Percentiles rank a stretch among this genome's conserved stretches.
These are phyloP conservation scores for Xenosphaeropsis pyriputrescens DNA, from an alignment of 2,329 filamentous ascomycete species.

Conservation along the genomic window DNA sequence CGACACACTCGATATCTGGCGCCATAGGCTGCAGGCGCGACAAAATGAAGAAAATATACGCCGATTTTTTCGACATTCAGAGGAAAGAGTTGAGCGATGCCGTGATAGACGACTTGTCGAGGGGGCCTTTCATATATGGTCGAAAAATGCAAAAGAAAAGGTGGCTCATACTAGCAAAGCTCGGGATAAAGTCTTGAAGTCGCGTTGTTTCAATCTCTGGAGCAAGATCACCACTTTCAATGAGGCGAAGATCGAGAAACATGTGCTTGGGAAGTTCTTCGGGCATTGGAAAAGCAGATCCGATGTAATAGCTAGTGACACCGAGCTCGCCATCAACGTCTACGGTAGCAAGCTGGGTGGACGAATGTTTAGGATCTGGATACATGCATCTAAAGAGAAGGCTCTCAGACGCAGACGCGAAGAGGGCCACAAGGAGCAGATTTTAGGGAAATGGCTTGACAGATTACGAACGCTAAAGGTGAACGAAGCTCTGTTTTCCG, in stretches of 20 bases:
- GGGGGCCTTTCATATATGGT: constrained; percentile 57
- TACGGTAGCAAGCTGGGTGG: constrained; percentile 16
- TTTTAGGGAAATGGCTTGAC: no score
- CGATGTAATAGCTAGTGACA: constrained; percentile 9
- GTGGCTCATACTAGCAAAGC: constrained; percentile 52
- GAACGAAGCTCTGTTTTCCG: no score
- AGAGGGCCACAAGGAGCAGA: no score
- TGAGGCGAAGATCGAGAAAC: constrained; percentile 29
- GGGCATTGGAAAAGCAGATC: constrained; percentile 24
- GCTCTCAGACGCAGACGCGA: constrained; percentile 6
- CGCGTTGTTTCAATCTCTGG: constrained; percentile 57
- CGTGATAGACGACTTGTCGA: constrained; percentile 50
- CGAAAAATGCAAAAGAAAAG: constrained; percentile 46
- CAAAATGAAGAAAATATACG: no score
- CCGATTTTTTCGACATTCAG: constrained; percentile 35
- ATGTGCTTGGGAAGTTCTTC: constrained; percentile 38
- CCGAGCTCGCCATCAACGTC: constrained; percentile 14
- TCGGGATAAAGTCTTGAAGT: constrained; percentile 54
- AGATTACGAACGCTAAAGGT: no score
- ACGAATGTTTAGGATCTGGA: constrained; percentile 18
- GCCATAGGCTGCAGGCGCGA: no score
- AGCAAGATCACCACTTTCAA: constrained; percentile 37
- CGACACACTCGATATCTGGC: constrained; percentile 35
- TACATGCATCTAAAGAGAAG: constrained; percentile 16
- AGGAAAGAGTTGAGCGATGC: constrained; percentile 44